A percentile compares a stretch with the other conserved stretches of the same genome.
phyloP scores from a whole-genome alignment of 805 yeast genomes.

The Pichia membranifaciens region DNA sequence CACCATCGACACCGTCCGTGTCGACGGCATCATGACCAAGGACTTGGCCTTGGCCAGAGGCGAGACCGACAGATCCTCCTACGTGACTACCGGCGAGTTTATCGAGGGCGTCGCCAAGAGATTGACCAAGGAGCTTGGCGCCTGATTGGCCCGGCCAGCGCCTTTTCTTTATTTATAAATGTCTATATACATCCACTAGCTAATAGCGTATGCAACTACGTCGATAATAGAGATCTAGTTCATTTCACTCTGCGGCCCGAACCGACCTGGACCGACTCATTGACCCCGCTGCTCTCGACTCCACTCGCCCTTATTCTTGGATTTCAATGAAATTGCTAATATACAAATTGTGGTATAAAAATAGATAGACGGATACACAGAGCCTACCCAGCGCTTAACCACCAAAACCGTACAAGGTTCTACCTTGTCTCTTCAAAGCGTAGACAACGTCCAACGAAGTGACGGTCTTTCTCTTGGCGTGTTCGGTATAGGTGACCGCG shows the following conservation, averaged over 20 bases:
- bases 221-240: too few relatives aligned
- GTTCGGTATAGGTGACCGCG: constrained; percentile 99
- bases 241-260: too few relatives aligned
- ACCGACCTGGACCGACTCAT: too few relatives aligned
- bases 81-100: constrained; percentile 90
- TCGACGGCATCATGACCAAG: constrained; percentile 90
- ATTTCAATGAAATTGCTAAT: constrained; percentile 7
- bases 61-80: constrained; percentile 71
- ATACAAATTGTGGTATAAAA: constrained; percentile 7
- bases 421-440: constrained; percentile 99
- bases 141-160: too few relatives aligned
- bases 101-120: constrained; percentile 74
- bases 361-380: not conserved
- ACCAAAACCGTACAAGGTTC: constrained; percentile 99
- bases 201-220: not conserved
- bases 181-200: not conserved
- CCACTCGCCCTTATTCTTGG: too few relatives aligned
- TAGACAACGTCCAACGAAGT: constrained; percentile 98
- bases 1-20: constrained; percentile 76
- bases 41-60: constrained; percentile 90
- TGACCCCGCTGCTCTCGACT: too few relatives aligned
- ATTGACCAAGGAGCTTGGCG: constrained; percentile 32
- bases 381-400: constrained; percentile 51
- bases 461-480: constrained; percentile 99
- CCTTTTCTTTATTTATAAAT: constrained; percentile 14